Base-by-base conservation (phyloP, 352 stramenopile species). In the Phytophthora litchii region DNA sequence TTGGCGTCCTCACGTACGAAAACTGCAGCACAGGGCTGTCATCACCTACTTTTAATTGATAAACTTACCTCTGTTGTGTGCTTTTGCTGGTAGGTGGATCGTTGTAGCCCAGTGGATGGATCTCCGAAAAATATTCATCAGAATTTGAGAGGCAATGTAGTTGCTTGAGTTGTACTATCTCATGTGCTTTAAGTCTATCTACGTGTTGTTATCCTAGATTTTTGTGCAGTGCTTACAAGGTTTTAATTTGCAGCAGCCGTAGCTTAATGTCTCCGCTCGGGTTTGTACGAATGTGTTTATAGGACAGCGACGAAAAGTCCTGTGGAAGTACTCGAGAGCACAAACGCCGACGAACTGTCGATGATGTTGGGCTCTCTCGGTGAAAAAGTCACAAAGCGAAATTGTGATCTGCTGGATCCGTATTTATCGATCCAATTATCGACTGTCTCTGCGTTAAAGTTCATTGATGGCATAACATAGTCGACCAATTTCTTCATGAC, bases 1-100 rank as follows among this genome's bases (percentile, higher is more conserved):
- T 83, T 29, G 74, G 59, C 12, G 66, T 85, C 3, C 17, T 46
- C 14, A 64, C 48, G 64, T 74, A 72, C 14, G 55, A 12, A 51
- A 12, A 34, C 25, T 45, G 29, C 10, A 34, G 7, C 7, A 11
- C 29, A 17, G 36, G 14, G 11, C 13, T 40, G n/a, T 27, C 14
- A 23, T 4, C 16, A 42, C 10, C n/a, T 13, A 21, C 34, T 9
- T 40, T 11, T 40, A 3, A 14, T 13, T 23, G 9, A 35, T 17
- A 12, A 38, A 27, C 8, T 23, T 36, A 11, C 25, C 51, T 53
- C n/a, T 50, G 16, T 32, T 41, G 1, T 32, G 12, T 49, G 23
- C 37, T 40, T 8, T 31, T 54, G n/a, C 5, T 37, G 2, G 37
- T 25, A 72, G 63, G 19, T 72, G 63, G 63, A 37, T 67, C 20